Conservation (phyloP, 148 eudicot species). For the Arbutus unedo region DNA sequence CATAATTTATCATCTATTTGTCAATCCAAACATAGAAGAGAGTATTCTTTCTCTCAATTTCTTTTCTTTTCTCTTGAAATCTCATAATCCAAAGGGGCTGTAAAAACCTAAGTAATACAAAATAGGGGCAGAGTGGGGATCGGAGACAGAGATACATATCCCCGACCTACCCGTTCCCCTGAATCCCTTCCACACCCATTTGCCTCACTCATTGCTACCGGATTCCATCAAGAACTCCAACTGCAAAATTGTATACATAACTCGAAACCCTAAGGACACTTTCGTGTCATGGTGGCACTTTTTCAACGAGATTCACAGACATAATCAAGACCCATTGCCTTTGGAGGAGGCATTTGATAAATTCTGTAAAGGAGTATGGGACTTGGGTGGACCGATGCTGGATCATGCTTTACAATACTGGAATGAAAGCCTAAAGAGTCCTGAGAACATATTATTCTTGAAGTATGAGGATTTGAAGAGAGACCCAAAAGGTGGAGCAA, state of each 20-base stretch:
- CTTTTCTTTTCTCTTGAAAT: no score
- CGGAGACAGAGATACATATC: no score
- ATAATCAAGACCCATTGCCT: constrained; percentile 2
- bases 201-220: constrained; percentile 6
- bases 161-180: no score
- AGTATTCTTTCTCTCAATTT: no score
- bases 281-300: constrained; percentile 16
- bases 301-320: background rate
- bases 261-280: constrained; percentile 13
- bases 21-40: no score
- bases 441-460: constrained; percentile 25
- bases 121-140: no score
- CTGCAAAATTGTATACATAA: constrained; percentile 20
- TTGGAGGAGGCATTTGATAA: constrained; percentile 19
- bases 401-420: constrained; percentile 13
- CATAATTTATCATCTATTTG: no score
- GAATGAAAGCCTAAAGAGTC: constrained; percentile 19
- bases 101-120: no score
- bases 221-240: constrained; percentile 10
- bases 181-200: constrained; percentile 1
- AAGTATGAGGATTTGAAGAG: constrained; percentile 27
- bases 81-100: no score
- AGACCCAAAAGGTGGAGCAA: constrained; percentile 19
- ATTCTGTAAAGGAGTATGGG: constrained; percentile 11
- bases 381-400: constrained; percentile 11